A percentile compares a stretch with the other conserved stretches of the same genome.
Evolutionary conservation across 2,329 filamentous ascomycete species (phyloP).

Genomic region (Polychaeton citri): DNA sequence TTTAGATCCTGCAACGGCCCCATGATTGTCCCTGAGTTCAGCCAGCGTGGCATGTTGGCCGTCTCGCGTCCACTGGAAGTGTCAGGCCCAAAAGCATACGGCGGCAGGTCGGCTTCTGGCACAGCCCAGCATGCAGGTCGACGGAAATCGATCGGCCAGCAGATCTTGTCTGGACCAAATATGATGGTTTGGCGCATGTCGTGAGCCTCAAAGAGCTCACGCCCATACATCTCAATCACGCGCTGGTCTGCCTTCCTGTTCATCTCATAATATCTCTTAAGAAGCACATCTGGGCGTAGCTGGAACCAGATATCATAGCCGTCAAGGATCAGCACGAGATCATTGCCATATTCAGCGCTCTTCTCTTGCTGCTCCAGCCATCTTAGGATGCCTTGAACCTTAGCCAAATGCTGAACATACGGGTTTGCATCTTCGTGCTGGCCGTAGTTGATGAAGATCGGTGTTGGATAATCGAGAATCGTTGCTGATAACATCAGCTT

Average conservation of each 20-base stretch:
- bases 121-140: constrained; percentile 20
- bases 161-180: constrained; percentile 21
- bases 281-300: constrained; percentile 48
- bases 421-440: constrained; percentile 17
- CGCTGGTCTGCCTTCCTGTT: constrained; percentile 40
- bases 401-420: constrained; percentile 31
- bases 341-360: constrained; percentile 35
- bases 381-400: constrained; percentile 31
- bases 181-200: constrained; percentile 17
- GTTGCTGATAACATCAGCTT: constrained; percentile 44
- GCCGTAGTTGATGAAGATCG: constrained; percentile 38
- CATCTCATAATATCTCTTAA: constrained; percentile 47
- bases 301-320: constrained; percentile 54
- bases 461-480: constrained; percentile 46
- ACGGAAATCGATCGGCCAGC: constrained; percentile 18
- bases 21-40: constrained; percentile 35
- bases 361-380: constrained; percentile 26
- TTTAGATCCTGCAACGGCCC: constrained; percentile 19
- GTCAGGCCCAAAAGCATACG: constrained; percentile 33
- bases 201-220: constrained; percentile 21
- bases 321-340: constrained; percentile 51
- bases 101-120: constrained; percentile 11
- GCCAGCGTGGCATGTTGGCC: constrained; percentile 33
- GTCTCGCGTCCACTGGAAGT: constrained; percentile 27
- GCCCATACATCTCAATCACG: constrained; percentile 24